phyloP scores from a whole-genome alignment of 2,329 filamentous ascomycete genomes.

The Neoscytalidium dimidiatum region DNA sequence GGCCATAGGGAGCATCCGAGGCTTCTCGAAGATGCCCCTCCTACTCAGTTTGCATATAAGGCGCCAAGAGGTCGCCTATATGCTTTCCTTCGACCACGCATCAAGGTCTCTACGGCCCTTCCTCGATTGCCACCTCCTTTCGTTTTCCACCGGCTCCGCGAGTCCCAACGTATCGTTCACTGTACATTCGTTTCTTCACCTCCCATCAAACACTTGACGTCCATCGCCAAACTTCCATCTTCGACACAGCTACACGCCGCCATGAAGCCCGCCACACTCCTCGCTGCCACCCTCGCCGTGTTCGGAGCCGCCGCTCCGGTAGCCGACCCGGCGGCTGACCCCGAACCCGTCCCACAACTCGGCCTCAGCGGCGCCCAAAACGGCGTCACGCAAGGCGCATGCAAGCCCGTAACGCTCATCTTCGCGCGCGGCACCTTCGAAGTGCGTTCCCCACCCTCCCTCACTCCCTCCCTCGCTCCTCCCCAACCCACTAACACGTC shows the following conservation, averaged over 20 bases:
- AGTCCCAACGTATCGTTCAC: neutral
- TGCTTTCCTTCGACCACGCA: neutral
- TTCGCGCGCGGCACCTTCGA: constrained; percentile 61
- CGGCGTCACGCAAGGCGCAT: constrained; percentile 25
- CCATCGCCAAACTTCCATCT: neutral
- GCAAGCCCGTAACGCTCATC: constrained; percentile 48
- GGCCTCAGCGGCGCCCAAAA: constrained; percentile 27
- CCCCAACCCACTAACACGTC: too few relatives aligned
- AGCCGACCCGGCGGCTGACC: neutral
- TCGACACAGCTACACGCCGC: neutral
- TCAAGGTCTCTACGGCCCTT: neutral
- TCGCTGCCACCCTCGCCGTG: neutral
- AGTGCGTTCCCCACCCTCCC: neutral
- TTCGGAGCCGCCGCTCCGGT: neutral
- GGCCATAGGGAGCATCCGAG: neutral
- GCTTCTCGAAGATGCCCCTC: neutral
- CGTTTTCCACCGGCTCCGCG: neutral
- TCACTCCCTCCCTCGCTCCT: too few relatives aligned
- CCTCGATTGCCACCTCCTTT: neutral
- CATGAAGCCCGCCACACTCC: neutral
- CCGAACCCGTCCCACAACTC: neutral
- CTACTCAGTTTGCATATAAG: neutral
- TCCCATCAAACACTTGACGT: neutral
- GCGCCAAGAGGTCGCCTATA: neutral
- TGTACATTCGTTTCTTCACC: neutral